Evolutionary conservation across 352 stramenopile genomes (phyloP), one percentile per base, ranked within the genome.

Genomic region (Phytophthora colocasiae): DNA sequence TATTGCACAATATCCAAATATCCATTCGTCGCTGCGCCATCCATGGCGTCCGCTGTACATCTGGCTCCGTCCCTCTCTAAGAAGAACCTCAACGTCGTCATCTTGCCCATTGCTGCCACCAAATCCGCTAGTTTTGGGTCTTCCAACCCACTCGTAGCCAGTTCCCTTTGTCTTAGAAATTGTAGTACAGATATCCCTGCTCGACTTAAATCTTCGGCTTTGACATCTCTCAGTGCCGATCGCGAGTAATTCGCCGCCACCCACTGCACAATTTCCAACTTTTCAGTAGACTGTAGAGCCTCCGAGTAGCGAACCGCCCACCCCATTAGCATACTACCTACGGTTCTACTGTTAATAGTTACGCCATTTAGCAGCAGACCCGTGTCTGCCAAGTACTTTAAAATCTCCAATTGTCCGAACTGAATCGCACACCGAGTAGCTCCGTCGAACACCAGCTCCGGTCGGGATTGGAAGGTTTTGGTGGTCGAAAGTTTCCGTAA

Each of bases 1-100:
- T 73, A 83, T 34, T 57, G 40, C 22, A 81, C 69, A 29, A 81
- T 65, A 17, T 71, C 52, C n/a, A 81, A 51, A 59, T 78, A 60
- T 4, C 75, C 75, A 50, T 81, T 79, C 0, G 51, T 22, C 19
- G 75, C 75, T 5, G 75, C 69, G 10, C 58, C 69, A 54, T 83
- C 72, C 72, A 81, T 70, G 1, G 70, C 73, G n/a, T 66, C 45
- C 6, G 38, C 26, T 53, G 66, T 65, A 48, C 70, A 78, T 9
- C 19, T 47, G 9, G 45, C 19, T 24, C n/a, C 34, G 1, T 60
- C 50, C 34, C 24, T 48, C 14, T 68, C 58, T 9, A 71, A 24
- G 8, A 75, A 36, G 43, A 78, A 69, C 49, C 6, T 40, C 41
- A 75, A 17, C 26, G 19, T 53, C 17, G 66, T 40, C 40, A 72